Percentiles rank a stretch among this genome's conserved stretches.
phyloP scores from a whole-genome alignment of 2,329 filamentous ascomycete genomes.

The Botrytis aclada region DNA sequence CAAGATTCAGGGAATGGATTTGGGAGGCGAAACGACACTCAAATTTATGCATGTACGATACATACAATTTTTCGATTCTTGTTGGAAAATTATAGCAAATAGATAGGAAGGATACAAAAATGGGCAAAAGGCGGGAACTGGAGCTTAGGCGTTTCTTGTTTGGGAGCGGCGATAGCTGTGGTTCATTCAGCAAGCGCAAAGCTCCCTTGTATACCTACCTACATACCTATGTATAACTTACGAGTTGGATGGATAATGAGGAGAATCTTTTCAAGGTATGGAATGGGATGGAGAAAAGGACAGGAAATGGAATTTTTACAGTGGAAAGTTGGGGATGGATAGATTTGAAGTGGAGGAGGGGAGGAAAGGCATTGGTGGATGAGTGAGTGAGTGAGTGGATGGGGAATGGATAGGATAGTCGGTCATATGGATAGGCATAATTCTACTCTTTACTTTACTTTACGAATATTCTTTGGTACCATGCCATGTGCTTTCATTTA shows the following conservation, averaged over 20 bases:
- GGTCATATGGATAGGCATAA: not conserved
- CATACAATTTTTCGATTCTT: not conserved
- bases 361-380: no score
- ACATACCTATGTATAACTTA: not conserved
- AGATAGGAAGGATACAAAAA: not conserved
- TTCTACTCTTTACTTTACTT: not conserved
- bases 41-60: not conserved
- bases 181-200: not conserved
- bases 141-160: conserved; percentile 1
- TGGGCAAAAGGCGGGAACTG: not conserved
- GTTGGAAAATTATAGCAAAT: not conserved
- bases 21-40: not conserved
- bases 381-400: not conserved
- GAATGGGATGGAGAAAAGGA: not conserved
- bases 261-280: not conserved
- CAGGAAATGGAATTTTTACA: not conserved
- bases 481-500: not conserved
- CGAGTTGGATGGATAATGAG: not conserved
- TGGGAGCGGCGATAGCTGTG: not conserved
- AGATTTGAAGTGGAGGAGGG: not conserved
- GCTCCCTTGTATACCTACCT: not conserved
- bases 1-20: not conserved
- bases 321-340: not conserved
- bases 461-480: not conserved
- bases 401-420: not conserved